These are phyloP conservation scores for Hansenula sp. DNA, from an alignment of 1,139 yeast genomes.

Conservation along the genomic window DNA sequence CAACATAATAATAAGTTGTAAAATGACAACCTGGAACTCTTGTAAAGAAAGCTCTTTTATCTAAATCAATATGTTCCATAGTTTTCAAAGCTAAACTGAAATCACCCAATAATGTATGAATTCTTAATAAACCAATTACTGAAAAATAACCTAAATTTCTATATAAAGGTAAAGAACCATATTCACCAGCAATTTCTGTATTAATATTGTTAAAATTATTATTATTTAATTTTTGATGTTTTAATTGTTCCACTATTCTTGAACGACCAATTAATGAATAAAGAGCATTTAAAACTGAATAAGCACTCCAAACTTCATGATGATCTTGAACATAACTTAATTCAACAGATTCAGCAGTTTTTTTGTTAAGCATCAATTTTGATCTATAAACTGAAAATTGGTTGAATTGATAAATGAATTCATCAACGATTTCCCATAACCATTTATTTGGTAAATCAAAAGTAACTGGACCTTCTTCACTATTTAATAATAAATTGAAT, in stretches of 20 bases:
- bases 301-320: slow-evolving; percentile 41
- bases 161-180: slow-evolving; percentile 37
- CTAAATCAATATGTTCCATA: slow-evolving; percentile 40
- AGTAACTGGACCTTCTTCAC: slow-evolving; percentile 36
- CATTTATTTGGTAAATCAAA: slow-evolving; percentile 43
- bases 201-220: slow-evolving; percentile 17
- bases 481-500: slow-evolving; percentile 39
- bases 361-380: slow-evolving; percentile 29
- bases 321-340: slow-evolving; percentile 33
- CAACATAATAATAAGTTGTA: slow-evolving; percentile 46
- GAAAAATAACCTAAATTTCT: slow-evolving; percentile 45
- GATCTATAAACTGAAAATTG: slow-evolving; percentile 38
- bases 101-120: slow-evolving; percentile 44
- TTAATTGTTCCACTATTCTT: slow-evolving; percentile 37
- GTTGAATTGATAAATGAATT: slow-evolving; percentile 46
- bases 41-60: slow-evolving; percentile 39
- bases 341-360: slow-evolving; percentile 27
- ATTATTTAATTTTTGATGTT: slow-evolving; percentile 30
- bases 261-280: slow-evolving; percentile 43
- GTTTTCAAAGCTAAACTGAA: slow-evolving; percentile 43
- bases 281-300: slow-evolving; percentile 41
- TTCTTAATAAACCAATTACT: slow-evolving; percentile 42
- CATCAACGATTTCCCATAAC: slow-evolving; percentile 49
- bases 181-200: slow-evolving; percentile 37
- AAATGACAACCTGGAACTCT: slow-evolving; percentile 43